Conservation (phyloP, 257 asterid genomes). For the Cynanchum wilfordii region DNA sequence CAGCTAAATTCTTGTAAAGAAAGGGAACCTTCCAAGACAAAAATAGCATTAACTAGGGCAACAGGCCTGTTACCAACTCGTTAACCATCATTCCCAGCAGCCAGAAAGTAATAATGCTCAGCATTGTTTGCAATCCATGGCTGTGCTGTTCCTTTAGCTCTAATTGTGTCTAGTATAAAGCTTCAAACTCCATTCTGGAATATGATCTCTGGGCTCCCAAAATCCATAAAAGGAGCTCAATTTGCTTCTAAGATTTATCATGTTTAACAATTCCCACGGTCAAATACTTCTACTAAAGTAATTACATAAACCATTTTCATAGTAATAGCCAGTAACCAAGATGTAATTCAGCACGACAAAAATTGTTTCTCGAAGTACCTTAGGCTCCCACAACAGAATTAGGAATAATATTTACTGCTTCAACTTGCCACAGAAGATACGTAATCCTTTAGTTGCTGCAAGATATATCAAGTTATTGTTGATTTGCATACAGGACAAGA, state of each 20-base stretch:
- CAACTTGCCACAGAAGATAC: not conserved
- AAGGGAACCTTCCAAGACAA: too few relatives aligned
- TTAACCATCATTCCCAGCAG: too few relatives aligned
- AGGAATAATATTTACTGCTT: not conserved
- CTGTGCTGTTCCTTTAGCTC: not conserved
- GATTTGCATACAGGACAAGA: slow-evolving; percentile 91
- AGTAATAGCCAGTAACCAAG: not conserved
- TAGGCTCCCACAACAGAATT: not conserved
- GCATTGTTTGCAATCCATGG: too few relatives aligned
- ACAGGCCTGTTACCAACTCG: too few relatives aligned
- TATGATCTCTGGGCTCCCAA: not conserved
- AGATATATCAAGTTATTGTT: slow-evolving; percentile 46
- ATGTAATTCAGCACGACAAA: not conserved
- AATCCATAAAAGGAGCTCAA: not conserved
- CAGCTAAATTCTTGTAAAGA: not conserved
- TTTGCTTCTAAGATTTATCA: slow-evolving; percentile 6
- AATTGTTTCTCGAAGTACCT: slow-evolving; percentile 1
- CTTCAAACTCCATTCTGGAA: not conserved
- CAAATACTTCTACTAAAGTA: not conserved
- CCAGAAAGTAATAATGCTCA: too few relatives aligned
- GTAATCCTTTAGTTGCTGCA: not conserved
- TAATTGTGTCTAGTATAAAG: not conserved
- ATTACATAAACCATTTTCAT: not conserved
- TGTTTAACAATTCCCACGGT: not conserved
- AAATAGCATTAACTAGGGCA: too few relatives aligned